Evolutionary conservation across 805 yeast genomes (phyloP).

Genomic region (Pichia scutulata): DNA sequence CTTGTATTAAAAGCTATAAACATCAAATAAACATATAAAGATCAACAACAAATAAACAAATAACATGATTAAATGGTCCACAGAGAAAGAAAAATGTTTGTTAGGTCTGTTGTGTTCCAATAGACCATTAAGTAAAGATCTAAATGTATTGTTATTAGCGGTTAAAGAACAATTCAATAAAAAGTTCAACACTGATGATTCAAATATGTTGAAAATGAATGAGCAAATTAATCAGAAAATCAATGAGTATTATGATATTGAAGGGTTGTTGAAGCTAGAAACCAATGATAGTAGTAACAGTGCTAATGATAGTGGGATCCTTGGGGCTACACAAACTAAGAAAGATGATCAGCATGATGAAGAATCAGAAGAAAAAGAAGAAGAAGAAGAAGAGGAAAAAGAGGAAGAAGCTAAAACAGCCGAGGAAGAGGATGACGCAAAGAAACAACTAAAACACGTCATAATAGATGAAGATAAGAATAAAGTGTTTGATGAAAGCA

Average conservation of each 20-base stretch:
- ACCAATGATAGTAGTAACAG: constrained; percentile 4
- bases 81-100: constrained; percentile 18
- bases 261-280: constrained; percentile 22
- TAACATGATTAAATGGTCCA: constrained; percentile 14
- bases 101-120: constrained; percentile 22
- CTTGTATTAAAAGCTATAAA: too few species aligned
- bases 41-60: too few species aligned
- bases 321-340: background rate
- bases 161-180: constrained; percentile 16
- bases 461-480: constrained; percentile 8
- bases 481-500: constrained; percentile 1
- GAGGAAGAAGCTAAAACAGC: background rate
- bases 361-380: background rate
- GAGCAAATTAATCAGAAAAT: constrained; percentile 14
- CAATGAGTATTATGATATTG: constrained; percentile 22
- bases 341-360: too few species aligned
- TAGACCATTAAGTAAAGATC: constrained; percentile 23
- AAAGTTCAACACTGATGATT: constrained; percentile 13
- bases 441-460: constrained; percentile 4
- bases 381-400: background rate
- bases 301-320: background rate
- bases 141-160: constrained; percentile 10
- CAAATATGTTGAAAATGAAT: constrained; percentile 13
- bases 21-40: too few species aligned
- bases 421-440: background rate